Base-by-base conservation (phyloP, 192 early-diverging fungal species). In the Podila epicladia region DNA sequence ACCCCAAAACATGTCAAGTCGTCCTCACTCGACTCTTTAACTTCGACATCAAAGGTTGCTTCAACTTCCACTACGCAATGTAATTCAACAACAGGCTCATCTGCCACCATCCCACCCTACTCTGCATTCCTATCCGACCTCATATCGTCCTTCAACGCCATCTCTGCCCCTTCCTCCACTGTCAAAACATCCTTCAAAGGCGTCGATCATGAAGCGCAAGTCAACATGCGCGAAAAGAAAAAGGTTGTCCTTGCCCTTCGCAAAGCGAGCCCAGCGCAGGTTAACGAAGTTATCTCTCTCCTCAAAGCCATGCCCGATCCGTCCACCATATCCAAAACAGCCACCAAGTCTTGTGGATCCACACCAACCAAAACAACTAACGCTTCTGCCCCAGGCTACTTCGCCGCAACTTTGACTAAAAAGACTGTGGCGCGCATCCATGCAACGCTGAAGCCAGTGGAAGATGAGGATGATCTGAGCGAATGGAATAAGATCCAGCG, bases 281-380 rank as follows among this genome's bases (percentile, higher is more conserved):
- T 80, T 20, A 80, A 80, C 31, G 71, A 80, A 57, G 37, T 80
- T 1, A 80, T 80, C 22, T 9, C 60, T 19, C 24, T 80, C 2
- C 41, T 80, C 48, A 80, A 80, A 28, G 77, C 77, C 37, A 80
- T 80, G 77, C 77, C 77, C 2, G 77, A 80, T 28, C 77, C 77
- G 26, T 53, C 77, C 22, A 72, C 59, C 29, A 13, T 45, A 1
- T 11, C 41, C 41, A 45, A 45, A 17, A 45, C 41, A 17, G 41
- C 41, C 41, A 17, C 41, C 41, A 45, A 45, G 41, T 58, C 41
- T 22, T 49, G 3, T 12, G n/a, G 0, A 24, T 33, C 9, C 28
- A 31, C 35, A 35, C 5, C 50, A 38, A 49, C 29, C 61, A 55
- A 41, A 33, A 24, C 61, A 28, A 57, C 26, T 32, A 33, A 33